Percentiles rank a stretch among this genome's conserved stretches.
Evolutionary conservation across 257 asterid genomes (phyloP).

Genomic region (Fraxinus cuspidata): DNA sequence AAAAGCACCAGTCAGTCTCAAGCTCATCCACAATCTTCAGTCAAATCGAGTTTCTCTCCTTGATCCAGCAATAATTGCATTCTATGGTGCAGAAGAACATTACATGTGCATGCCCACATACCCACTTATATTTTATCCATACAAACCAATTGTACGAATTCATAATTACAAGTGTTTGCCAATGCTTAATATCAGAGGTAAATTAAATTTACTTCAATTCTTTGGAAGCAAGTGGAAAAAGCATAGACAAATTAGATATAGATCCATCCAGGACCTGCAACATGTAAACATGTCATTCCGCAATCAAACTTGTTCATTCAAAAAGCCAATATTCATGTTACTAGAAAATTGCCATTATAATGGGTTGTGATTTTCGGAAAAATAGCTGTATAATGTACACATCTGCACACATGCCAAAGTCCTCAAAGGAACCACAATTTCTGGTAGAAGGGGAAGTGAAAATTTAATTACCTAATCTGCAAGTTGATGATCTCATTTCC

Average conservation of each 20-base stretch:
- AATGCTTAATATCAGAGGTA: background rate
- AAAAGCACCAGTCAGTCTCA: conserved; percentile 1
- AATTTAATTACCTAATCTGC: conserved; percentile 63
- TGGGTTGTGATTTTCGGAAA: background rate
- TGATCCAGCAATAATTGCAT: background rate
- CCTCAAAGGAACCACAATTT: background rate
- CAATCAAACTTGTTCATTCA: background rate
- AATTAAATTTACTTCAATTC: background rate
- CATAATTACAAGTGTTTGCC: background rate
- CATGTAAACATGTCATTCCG: background rate
- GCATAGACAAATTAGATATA: background rate
- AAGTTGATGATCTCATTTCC: conserved; percentile 72
- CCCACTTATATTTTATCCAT: background rate
- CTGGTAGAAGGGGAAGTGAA: conserved; percentile 10
- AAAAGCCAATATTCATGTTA: background rate
- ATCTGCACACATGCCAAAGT: background rate
- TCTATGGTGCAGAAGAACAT: background rate
- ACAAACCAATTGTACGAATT: background rate
- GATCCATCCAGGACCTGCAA: background rate
- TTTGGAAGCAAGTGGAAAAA: background rate
- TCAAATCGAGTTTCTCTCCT: background rate
- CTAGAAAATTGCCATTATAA: background rate
- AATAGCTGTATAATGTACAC: background rate
- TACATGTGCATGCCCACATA: background rate
- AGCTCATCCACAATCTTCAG: background rate